A percentile compares a stretch with the other conserved stretches of the same genome.
phyloP scores from a whole-genome alignment of 192 early-diverging fungal genomes.

The Umbelopsis isabellina region DNA sequence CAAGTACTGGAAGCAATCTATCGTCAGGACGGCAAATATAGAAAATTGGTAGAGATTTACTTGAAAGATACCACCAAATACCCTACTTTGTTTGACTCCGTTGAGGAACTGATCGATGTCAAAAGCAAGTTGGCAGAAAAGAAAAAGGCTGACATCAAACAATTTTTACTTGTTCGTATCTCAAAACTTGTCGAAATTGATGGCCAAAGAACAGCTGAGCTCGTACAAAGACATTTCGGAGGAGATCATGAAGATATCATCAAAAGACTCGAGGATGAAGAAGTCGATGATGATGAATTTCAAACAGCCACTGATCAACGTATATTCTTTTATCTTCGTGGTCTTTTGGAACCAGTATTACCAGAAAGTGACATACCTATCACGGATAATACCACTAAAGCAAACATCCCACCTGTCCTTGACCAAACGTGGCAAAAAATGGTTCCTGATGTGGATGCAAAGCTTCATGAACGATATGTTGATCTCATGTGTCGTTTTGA shows the following conservation, averaged over 20 bases:
- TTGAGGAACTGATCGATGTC: slow-evolving; percentile 47
- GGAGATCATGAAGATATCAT: slow-evolving; percentile 57
- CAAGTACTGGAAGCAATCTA: slow-evolving; percentile 60
- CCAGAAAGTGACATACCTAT: slow-evolving; percentile 28
- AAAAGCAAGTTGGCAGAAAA: slow-evolving; percentile 40
- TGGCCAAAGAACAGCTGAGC: slow-evolving; percentile 55
- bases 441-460: slow-evolving; percentile 16
- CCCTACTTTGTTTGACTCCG: slow-evolving; percentile 54
- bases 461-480: slow-evolving; percentile 61
- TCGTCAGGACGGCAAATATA: slow-evolving; percentile 57
- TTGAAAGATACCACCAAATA: slow-evolving; percentile 56
- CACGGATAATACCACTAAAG: not conserved
- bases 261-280: slow-evolving; percentile 43
- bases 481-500: slow-evolving; percentile 61
- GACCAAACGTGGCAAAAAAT: slow-evolving; percentile 20
- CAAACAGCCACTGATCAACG: slow-evolving; percentile 44
- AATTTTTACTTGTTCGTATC: slow-evolving; percentile 52
- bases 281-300: slow-evolving; percentile 36
- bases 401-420: not conserved
- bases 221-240: slow-evolving; percentile 54
- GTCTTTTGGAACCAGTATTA: slow-evolving; percentile 49
- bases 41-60: slow-evolving; percentile 55
- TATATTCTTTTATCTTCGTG: slow-evolving; percentile 59
- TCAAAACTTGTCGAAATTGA: slow-evolving; percentile 64
- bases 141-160: slow-evolving; percentile 52